Conservation (phyloP, 441 rosid species). For the Jatropha multifida region DNA sequence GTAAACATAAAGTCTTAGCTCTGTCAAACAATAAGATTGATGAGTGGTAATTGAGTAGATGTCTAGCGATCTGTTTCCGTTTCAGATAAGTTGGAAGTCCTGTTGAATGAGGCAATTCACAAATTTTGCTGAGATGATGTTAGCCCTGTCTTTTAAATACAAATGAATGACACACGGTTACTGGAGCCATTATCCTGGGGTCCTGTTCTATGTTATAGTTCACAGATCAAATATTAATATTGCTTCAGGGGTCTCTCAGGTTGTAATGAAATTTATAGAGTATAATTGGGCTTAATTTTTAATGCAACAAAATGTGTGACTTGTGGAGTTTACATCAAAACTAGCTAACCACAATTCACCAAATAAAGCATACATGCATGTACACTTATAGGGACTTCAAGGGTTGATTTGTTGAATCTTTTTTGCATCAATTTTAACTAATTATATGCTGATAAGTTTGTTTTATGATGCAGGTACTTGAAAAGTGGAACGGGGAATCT, state of each 20-base stretch:
- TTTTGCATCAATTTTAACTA: neutral
- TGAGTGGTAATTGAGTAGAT: neutral
- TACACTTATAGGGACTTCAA: neutral
- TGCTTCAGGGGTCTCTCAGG: neutral
- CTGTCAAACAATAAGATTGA: neutral
- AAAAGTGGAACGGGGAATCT: slow-evolving; percentile 85
- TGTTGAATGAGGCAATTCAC: neutral
- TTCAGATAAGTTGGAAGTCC: neutral
- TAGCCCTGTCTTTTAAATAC: neutral
- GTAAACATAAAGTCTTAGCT: neutral
- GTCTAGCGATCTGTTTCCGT: neutral
- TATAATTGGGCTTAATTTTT: neutral
- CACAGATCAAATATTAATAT: neutral
- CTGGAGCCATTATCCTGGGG: neutral
- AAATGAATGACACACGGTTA: neutral
- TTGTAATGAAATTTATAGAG: neutral
- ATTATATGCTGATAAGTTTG: neutral
- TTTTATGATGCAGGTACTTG: slow-evolving; percentile 58
- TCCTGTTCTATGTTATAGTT: neutral
- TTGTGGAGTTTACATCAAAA: neutral
- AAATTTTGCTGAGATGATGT: neutral
- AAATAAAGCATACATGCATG: neutral
- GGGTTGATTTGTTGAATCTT: neutral
- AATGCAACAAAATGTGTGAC: neutral
- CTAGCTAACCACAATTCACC: neutral